Evolutionary conservation across 768 basidiomycete species (phyloP), one percentile per base, ranked within the genome.

Genomic region (Leccinum subgranulosum): DNA sequence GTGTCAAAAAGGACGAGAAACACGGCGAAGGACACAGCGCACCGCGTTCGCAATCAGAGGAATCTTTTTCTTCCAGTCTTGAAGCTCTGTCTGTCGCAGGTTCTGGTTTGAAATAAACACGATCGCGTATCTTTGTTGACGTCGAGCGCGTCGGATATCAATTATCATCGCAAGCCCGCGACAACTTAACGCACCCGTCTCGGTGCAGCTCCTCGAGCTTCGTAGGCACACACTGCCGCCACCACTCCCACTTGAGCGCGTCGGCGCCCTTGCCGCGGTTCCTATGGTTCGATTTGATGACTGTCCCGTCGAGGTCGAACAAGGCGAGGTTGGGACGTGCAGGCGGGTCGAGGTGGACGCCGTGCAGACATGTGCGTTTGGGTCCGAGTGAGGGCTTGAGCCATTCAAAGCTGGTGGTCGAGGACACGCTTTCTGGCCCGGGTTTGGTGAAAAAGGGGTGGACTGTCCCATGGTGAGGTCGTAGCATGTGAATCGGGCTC

Each of bases 241-340:
- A 94, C 90, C 92, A 88, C 57, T 79, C 81, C 56, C 73, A 85
- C 34, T 69, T 64, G 2, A 69, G 63, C 4, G 77, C 67, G 1
- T 63, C 51, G 23, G 69, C 66, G 29, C 69, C 70, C 49, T 75
- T 74, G 25, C 74, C 73, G 25, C 79, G 76, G 47, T 55, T 59
- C 33, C 52, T 67, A 51, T 49, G 60, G 50, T 57, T 66, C 49
- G 52, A 68, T 61, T 86, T 88, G 69, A 97, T 93, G 58, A 95
- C 64, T 0, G 92, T 94, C 3, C 90, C 92, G 67, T 97, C 94
- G 23, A 97, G 75, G 69, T 97, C 94, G 60, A 94, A 90, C 12
- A 85, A 81, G 10, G 90, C 88, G 31, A 93, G 81, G 61, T 86
- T 88, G n/a, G 76, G 34, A 1, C 72, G 73, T 8, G 76, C 73